Base-by-base conservation (phyloP, 805 yeast genomes). In the Candida ascalaphidarum region DNA sequence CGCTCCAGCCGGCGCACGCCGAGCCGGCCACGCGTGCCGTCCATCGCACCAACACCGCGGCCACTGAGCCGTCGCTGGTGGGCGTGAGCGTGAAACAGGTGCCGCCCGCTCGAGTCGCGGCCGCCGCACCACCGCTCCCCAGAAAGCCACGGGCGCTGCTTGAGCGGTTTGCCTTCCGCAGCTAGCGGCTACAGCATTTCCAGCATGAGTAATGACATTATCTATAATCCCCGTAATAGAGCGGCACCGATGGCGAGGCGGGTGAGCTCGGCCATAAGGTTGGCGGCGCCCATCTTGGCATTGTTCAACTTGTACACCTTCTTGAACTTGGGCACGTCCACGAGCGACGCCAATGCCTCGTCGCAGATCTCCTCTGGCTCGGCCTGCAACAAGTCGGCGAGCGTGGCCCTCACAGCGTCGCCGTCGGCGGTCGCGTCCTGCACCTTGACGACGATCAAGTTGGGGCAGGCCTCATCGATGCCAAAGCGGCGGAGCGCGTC, bases 401-500 rank as follows among this genome's bases (percentile, higher is more conserved):
- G n/a, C n/a, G n/a, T n/a, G n/a, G n/a, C n/a, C n/a, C n/a, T 12
- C 23, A 16, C 14, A n/a, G 14, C 13, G 18, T 7, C 15, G 5
- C 14, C n/a, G 14, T 9, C 12, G 3, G n/a, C 8, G 14, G 17
- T 12, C 39, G 1, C 48, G 48, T 1, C 52, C 46, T 13, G 56
- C 2, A 79, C 60, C 35, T 71, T 72, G n/a, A 81, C 45, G 8
- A 68, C 73, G 4, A 80, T 44, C 5, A 81, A 32, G 15, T 61
- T 57, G 1, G 44, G 44, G 3, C 73, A 52, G 3, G 58, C 55
- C 18, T 65, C 68, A 29, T 74, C 71, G 11, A 83, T 63, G 8
- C 95, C 95, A 53, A 81, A 81, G 40, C 70, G 63, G 37, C 67
- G 71, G 36, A 83, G 59, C 1, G 85, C 78, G 34, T 83, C 92